phyloP scores from a whole-genome alignment of 2,329 filamentous ascomycete genomes.

The Microcera coccophila region DNA sequence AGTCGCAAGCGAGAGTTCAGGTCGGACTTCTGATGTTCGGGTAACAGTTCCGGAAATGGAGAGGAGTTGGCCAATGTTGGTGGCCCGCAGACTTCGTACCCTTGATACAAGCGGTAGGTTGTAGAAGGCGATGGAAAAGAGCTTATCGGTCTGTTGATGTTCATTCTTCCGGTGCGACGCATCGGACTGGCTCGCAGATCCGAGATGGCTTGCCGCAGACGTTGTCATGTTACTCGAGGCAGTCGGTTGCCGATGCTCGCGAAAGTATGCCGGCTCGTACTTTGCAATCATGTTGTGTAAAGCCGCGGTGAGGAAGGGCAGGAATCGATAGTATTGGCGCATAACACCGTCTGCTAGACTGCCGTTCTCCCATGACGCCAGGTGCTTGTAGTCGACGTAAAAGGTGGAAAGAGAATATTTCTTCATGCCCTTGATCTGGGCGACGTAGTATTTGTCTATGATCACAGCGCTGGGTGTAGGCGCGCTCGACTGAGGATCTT shows the following conservation, averaged over 20 bases:
- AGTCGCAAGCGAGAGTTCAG: conserved; percentile 86
- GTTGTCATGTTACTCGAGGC: conserved; percentile 69
- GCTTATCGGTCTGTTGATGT: conserved; percentile 94
- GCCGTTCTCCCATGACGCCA: conserved; percentile 72
- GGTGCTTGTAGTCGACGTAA: conserved; percentile 83
- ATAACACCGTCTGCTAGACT: conserved; percentile 82
- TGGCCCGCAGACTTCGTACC: conserved; percentile 79
- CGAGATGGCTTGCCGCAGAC: conserved; percentile 60
- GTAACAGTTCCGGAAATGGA: conserved; percentile 97
- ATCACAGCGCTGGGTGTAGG: conserved; percentile 67
- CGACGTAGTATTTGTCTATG: conserved; percentile 80
- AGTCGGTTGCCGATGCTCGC: conserved; percentile 82
- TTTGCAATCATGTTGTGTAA: conserved; percentile 92
- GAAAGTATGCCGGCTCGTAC: conserved; percentile 90
- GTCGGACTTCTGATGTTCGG: conserved; percentile 91
- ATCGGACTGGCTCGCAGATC: conserved; percentile 61
- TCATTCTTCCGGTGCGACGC: conserved; percentile 74
- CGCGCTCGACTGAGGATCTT: conserved; percentile 61
- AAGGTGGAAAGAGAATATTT: conserved; percentile 75
- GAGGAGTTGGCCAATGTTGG: conserved; percentile 85
- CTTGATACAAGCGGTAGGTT: conserved; percentile 85
- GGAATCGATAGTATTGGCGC: conserved; percentile 89
- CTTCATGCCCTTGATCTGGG: conserved; percentile 75
- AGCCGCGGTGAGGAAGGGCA: conserved; percentile 83
- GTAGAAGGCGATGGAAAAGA: conserved; percentile 91